These are phyloP conservation scores for Candida boleticola DNA, from an alignment of 805 yeast genomes.

Conservation along the genomic window DNA sequence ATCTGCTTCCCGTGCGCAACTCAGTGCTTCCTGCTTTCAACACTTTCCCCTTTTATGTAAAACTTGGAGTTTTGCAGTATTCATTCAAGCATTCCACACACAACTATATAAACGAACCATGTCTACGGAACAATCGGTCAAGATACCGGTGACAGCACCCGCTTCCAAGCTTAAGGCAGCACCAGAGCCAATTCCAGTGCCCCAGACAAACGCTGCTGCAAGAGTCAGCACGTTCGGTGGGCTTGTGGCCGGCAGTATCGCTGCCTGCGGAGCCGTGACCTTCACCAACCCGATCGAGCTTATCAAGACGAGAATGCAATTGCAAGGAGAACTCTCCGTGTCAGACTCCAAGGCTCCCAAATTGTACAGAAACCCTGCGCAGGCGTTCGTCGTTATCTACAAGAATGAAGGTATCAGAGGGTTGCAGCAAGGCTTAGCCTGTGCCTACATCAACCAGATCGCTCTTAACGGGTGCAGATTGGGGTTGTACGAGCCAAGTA, in stretches of 20 bases:
- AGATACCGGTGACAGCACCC: too few species aligned
- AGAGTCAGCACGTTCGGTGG: constrained; percentile 70
- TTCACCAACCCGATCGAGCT: constrained; percentile 95
- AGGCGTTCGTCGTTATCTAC: constrained; percentile 71
- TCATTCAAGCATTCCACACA: too few species aligned
- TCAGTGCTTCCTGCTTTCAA: too few species aligned
- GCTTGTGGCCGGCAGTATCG: constrained; percentile 85
- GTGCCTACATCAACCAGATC: constrained; percentile 89
- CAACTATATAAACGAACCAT: too few species aligned
- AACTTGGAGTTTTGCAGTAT: too few species aligned
- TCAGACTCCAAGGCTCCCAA: constrained; percentile 46
- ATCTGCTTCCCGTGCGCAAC: too few species aligned
- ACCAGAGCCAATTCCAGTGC: too few species aligned
- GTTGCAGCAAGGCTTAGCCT: constrained; percentile 81
- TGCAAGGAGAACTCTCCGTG: constrained; percentile 85
- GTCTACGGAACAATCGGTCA: too few species aligned
- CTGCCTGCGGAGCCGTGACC: constrained; percentile 98
- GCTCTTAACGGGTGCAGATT: constrained; percentile 92
- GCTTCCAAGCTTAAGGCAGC: too few species aligned
- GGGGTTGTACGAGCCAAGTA: constrained; percentile 89
- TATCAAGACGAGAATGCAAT: constrained; percentile 93
- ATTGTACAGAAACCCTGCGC: constrained; percentile 77
- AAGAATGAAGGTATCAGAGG: constrained; percentile 85
- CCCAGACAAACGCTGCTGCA: constrained; percentile 42
- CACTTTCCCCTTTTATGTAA: too few species aligned